Conservation (phyloP, 2,329 filamentous ascomycete species). For the Monosporascus sp. region DNA sequence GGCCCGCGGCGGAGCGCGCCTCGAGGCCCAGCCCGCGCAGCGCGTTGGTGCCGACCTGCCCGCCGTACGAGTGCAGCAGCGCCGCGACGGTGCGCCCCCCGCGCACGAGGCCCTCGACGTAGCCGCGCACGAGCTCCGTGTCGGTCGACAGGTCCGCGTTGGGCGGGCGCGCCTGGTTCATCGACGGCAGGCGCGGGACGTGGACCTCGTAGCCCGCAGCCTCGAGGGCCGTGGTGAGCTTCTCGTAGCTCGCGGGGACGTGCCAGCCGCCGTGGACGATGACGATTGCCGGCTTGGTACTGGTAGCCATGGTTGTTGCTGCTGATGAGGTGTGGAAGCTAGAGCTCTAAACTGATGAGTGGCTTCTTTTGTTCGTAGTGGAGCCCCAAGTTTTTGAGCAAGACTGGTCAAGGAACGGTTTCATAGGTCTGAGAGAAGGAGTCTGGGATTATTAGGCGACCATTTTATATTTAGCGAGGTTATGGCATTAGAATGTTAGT, state of each 20-base stretch:
- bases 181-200: constrained; percentile 8
- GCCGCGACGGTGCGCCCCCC: constrained; percentile 13
- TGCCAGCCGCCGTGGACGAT: constrained; percentile 13
- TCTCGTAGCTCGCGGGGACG: constrained; percentile 7
- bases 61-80: constrained; percentile 23
- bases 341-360: no score
- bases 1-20: constrained; percentile 6
- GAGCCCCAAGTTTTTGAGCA: no score
- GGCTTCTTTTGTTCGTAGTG: no score
- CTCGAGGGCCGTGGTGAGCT: constrained; percentile 5
- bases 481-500: no score
- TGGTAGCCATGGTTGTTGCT: constrained; percentile 1
- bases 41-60: constrained; percentile 21
- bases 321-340: no score
- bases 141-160: constrained; percentile 15
- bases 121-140: constrained; percentile 10
- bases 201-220: constrained; percentile 11
- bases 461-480: no score
- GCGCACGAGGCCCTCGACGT: constrained; percentile 13
- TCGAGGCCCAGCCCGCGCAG: constrained; percentile 12
- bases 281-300: constrained; percentile 6
- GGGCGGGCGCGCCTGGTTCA: constrained; percentile 16
- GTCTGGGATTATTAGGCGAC: no score
- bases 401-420: no score
- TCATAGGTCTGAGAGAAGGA: no score